Conservation (phyloP, 2,329 filamentous ascomycete genomes). For the Colletotrichum kahawae region DNA sequence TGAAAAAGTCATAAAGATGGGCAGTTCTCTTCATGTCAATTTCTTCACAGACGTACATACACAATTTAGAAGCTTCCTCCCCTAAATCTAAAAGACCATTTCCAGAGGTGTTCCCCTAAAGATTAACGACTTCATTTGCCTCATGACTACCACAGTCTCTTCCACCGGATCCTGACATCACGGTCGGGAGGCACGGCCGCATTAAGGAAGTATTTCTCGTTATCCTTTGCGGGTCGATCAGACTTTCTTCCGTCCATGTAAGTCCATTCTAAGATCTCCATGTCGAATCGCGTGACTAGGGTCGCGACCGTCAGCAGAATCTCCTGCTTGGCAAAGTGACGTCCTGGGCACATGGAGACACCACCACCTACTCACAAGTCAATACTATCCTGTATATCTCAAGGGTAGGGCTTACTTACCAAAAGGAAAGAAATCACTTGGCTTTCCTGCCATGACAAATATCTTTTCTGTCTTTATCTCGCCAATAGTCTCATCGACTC, state of each 20-base stretch:
- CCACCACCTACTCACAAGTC: constrained; percentile 32
- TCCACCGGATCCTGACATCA: constrained; percentile 13
- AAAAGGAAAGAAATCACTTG: constrained; percentile 13
- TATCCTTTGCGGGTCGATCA: constrained; percentile 3
- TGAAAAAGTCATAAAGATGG: neutral
- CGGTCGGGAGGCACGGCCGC: constrained; percentile 20
- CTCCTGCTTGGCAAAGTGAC: constrained; percentile 44
- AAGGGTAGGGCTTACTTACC: neutral
- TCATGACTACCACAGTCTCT: neutral
- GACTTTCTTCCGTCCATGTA: neutral
- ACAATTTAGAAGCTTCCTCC: neutral
- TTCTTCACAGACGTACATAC: neutral
- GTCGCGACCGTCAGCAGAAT: constrained; percentile 38
- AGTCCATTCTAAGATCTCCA: constrained; percentile 30
- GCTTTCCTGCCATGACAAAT: constrained; percentile 7
- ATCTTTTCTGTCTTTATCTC: neutral
- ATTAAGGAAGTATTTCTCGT: constrained; percentile 8
- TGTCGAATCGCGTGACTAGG: constrained; percentile 33
- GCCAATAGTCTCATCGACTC: neutral
- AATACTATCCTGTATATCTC: no score
- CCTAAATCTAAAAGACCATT: neutral
- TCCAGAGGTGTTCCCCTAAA: neutral
- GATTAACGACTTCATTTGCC: neutral
- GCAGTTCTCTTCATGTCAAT: neutral
- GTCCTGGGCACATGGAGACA: constrained; percentile 39